Base-by-base conservation (phyloP, 2,329 filamentous ascomycete species). In the Pezicula radicicola region DNA sequence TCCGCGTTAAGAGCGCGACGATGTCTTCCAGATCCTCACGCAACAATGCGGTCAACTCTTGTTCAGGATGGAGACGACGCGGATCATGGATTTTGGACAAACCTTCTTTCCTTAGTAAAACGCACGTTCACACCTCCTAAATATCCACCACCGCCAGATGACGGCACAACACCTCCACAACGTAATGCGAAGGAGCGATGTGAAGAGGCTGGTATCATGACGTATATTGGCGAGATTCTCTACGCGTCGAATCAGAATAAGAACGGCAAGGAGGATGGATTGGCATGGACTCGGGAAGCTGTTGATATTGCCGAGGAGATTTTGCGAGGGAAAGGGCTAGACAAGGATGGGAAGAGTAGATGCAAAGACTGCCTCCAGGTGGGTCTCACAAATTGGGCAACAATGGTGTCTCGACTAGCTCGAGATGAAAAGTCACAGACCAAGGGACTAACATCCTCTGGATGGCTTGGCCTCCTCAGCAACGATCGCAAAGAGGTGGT, bases 161-260 rank as follows among this genome's bases (percentile, higher is more conserved):
- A 89, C 46, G 92, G 92, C 49, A 81, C 87, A 44, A 72, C 80
- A 3, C 77, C 86, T 0, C 83, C 92, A 0, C 71, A 78, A 51
- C 86, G 89, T 44, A 81, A 80, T 50, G 66, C 83, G 9, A 75
- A 78, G 27, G 83, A 89, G 58, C 79, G 81, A 36, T 97, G 92
- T 69, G 87, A 94, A 59, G 92, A 97, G 69, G 91, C 91, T 3
- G 90, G 84, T 0, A 72, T 97, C 13, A 91, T 91, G 76, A 80
- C 91, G 21, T 94, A 96, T 69, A 93, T 97, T 56, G 93, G 93
- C 53, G 93, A 97, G 72, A 96, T 97, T 48, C 79, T 97, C 30
- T 97, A 88, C 68, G 82, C 89, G 4, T 78, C 80, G n/a, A 72
- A 75, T 4, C 54, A 66, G 4, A 69, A 67, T 25, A 48, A 49